Percentiles rank a stretch among this genome's conserved stretches.
phyloP scores from a whole-genome alignment of 2,329 filamentous ascomycete genomes.

The Stagonosporopsis vannaccii region DNA sequence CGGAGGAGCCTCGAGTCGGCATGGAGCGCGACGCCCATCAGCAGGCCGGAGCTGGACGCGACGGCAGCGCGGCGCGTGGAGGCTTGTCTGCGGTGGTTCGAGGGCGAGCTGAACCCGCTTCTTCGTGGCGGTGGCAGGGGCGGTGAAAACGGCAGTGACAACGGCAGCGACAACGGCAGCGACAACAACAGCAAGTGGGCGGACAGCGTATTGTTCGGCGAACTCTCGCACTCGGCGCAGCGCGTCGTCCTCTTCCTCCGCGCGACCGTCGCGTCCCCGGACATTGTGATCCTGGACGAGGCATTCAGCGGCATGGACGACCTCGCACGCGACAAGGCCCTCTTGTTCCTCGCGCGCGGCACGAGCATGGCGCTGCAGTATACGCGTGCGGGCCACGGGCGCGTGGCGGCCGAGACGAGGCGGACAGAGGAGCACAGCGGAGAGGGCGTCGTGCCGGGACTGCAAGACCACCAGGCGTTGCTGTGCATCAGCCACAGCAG shows the following conservation, averaged over 20 bases:
- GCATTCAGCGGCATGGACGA: conserved; percentile 61
- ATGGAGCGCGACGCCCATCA: conserved; percentile 87
- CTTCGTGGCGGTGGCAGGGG: neutral
- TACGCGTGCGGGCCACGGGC: conserved; percentile 40
- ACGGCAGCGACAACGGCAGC: no score
- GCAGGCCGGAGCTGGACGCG: conserved; percentile 69
- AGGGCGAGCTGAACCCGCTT: conserved; percentile 73
- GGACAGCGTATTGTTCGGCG: conserved; percentile 71
- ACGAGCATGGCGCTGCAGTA: conserved; percentile 48
- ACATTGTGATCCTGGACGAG: conserved; percentile 60
- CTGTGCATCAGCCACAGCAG: conserved; percentile 91
- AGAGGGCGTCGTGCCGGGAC: conserved; percentile 64
- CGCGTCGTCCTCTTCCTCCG: conserved; percentile 81
- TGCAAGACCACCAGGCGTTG: conserved; percentile 77
- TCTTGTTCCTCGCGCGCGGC: conserved; percentile 72
- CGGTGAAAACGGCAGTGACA: no score
- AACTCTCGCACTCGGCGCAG: conserved; percentile 81
- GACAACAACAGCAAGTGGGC: no score
- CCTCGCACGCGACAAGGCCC: conserved; percentile 80
- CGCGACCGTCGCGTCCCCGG: conserved; percentile 54
- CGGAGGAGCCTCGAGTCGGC: conserved; percentile 81
- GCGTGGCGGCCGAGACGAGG: conserved; percentile 50
- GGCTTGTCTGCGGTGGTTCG: conserved; percentile 77
- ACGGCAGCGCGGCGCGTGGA: conserved; percentile 68
- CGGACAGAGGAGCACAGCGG: conserved; percentile 39